Evolutionary conservation across 2,329 filamentous ascomycete genomes (phyloP).

Genomic region (Decorospora gaudefroyi): DNA sequence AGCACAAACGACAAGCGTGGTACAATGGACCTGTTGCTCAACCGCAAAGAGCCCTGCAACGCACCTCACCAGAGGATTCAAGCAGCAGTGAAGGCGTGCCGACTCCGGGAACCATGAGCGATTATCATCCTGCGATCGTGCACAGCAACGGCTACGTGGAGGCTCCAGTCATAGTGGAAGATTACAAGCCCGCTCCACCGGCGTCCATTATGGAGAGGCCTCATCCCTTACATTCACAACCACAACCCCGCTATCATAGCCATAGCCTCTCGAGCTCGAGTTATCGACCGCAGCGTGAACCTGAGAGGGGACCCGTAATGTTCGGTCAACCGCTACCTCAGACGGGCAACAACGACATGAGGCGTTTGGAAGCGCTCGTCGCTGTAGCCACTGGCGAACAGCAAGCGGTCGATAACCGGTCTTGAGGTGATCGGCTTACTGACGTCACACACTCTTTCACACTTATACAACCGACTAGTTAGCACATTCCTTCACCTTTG

Average conservation of each 20-base stretch:
- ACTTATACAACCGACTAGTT: not conserved
- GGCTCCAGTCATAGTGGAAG: constrained; percentile 49
- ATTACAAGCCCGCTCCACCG: constrained; percentile 44
- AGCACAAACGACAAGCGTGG: constrained; percentile 71
- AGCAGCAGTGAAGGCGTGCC: constrained; percentile 61
- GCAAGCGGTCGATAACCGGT: constrained; percentile 41
- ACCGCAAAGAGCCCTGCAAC: constrained; percentile 44
- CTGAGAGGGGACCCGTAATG: constrained; percentile 33
- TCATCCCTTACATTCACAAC: constrained; percentile 38
- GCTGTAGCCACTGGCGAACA: constrained; percentile 66
- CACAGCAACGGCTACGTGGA: constrained; percentile 57
- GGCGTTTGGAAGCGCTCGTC: constrained; percentile 65
- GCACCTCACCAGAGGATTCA: constrained; percentile 60
- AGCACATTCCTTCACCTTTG: constrained; percentile 4
- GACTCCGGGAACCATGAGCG: constrained; percentile 57
- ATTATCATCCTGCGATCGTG: constrained; percentile 59
- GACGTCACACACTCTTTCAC: not conserved
- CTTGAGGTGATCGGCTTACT: constrained; percentile 12
- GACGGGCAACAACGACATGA: constrained; percentile 55
- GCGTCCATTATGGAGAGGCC: constrained; percentile 46
- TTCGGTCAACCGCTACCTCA: constrained; percentile 45
- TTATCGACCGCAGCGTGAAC: constrained; percentile 40
- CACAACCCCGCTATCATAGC: constrained; percentile 38
- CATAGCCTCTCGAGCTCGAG: constrained; percentile 35
- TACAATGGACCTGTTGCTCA: constrained; percentile 62